A percentile compares a stretch with the other conserved stretches of the same genome.
phyloP scores from a whole-genome alignment of 2,329 filamentous ascomycete species.

The Alternaria dauci region DNA sequence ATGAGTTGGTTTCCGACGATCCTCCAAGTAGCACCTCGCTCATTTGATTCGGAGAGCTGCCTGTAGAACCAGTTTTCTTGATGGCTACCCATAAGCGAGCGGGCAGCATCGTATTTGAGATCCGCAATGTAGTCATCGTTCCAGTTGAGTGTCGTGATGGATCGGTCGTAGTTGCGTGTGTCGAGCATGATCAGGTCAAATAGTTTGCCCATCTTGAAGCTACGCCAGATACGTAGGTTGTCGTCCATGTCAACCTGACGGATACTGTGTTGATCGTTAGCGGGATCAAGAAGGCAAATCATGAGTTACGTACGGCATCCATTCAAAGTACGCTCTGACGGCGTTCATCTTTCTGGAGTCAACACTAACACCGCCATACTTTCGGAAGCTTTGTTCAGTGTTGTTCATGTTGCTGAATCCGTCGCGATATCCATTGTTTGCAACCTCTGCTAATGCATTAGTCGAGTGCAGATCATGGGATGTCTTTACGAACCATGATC shows the following conservation, averaged over 20 bases:
- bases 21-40: slow-evolving; percentile 72
- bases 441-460: slow-evolving; percentile 45
- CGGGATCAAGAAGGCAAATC: slow-evolving; percentile 55
- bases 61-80: slow-evolving; percentile 71
- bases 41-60: slow-evolving; percentile 62
- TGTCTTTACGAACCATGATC: slow-evolving; percentile 12
- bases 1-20: slow-evolving; percentile 73
- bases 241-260: slow-evolving; percentile 57
- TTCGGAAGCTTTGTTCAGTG: slow-evolving; percentile 53
- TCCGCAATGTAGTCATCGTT: slow-evolving; percentile 67
- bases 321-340: slow-evolving; percentile 56
- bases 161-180: slow-evolving; percentile 52
- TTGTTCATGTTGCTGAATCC: slow-evolving; percentile 54
- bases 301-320: slow-evolving; percentile 48
- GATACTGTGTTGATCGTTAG: slow-evolving; percentile 45
- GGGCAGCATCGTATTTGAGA: slow-evolving; percentile 70
- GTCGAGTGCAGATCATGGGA: not conserved
- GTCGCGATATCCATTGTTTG: slow-evolving; percentile 55
- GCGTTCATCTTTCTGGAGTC: slow-evolving; percentile 59
- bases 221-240: slow-evolving; percentile 54
- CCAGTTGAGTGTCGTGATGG: slow-evolving; percentile 46
- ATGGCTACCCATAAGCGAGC: slow-evolving; percentile 72
- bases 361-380: slow-evolving; percentile 51
- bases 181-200: slow-evolving; percentile 55
- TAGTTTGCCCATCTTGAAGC: slow-evolving; percentile 51